These are phyloP conservation scores for Colletotrichum nymphaeae DNA, from an alignment of 2,329 filamentous ascomycete species.

Conservation along the genomic window DNA sequence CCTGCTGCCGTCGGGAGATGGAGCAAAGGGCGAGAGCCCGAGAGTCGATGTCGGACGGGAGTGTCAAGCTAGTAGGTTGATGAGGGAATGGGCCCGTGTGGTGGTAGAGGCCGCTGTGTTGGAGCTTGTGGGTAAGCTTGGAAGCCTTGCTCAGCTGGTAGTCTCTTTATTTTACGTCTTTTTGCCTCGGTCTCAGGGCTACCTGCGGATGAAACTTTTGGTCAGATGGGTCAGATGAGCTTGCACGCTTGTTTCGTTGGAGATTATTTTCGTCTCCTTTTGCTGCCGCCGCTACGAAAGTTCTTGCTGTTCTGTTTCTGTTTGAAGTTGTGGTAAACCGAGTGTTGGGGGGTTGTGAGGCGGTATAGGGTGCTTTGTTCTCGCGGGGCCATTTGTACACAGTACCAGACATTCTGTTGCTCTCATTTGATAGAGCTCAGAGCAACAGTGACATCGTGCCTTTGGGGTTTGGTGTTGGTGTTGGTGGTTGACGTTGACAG, in stretches of 20 bases:
- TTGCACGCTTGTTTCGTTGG: constrained; percentile 16
- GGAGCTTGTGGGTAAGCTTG: background rate
- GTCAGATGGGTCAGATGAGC: constrained; percentile 16
- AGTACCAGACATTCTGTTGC: background rate
- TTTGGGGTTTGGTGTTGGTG: background rate
- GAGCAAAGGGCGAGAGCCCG: background rate
- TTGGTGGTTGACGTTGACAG: background rate
- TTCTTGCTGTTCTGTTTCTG: background rate
- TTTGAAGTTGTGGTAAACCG: background rate
- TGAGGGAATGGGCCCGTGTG: constrained; percentile 18
- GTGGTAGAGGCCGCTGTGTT: constrained; percentile 4
- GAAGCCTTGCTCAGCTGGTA: background rate
- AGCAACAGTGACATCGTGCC: background rate
- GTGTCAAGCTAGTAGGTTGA: background rate
- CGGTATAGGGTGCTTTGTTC: background rate
- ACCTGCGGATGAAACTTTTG: constrained; percentile 17
- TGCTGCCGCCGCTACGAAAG: background rate
- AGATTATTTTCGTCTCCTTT: background rate
- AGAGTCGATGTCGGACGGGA: background rate
- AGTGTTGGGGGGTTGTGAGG: background rate
- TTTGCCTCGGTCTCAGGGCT: background rate
- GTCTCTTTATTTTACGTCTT: background rate
- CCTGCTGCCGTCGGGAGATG: background rate
- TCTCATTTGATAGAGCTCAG: background rate
- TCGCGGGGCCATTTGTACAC: background rate